A percentile compares a stretch with the other conserved stretches of the same genome.
These are phyloP conservation scores for Purshia tridentata DNA, from an alignment of 306 rosid genomes.

Conservation along the genomic window DNA sequence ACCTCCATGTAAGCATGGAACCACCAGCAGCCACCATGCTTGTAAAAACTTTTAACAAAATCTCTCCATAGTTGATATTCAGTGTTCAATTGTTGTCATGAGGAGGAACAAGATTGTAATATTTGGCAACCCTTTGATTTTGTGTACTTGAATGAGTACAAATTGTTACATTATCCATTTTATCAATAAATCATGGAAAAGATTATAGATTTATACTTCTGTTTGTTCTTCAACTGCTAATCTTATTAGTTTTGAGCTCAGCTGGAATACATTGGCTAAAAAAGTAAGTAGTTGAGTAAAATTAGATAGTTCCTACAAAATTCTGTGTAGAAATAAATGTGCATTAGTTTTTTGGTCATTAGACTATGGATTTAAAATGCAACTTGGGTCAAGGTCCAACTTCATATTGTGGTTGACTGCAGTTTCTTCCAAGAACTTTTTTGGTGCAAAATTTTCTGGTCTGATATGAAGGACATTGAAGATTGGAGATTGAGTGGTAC, in stretches of 20 bases:
- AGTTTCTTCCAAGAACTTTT: too few relatives aligned
- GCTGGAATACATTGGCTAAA: background rate
- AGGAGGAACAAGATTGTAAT: background rate
- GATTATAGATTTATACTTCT: background rate
- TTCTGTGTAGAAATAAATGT: background rate
- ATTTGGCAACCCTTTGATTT: too few relatives aligned
- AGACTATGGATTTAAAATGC: too few relatives aligned
- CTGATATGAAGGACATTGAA: too few relatives aligned
- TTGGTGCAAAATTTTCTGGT: too few relatives aligned
- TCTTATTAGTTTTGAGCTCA: background rate
- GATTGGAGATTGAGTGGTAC: too few relatives aligned
- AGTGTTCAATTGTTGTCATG: background rate
- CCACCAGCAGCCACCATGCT: conserved; percentile 33
- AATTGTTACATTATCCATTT: background rate
- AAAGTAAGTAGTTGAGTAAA: background rate
- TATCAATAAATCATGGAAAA: background rate
- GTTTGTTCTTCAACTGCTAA: background rate
- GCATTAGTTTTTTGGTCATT: background rate
- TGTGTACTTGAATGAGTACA: background rate
- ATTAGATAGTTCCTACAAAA: background rate
- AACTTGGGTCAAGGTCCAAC: too few relatives aligned
- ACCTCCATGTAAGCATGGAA: conserved; percentile 51
- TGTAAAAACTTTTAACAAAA: conserved; percentile 23
- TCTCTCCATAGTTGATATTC: background rate
- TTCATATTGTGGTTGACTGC: too few relatives aligned